Percentiles rank a stretch among this genome's conserved stretches.
Evolutionary conservation across 345 rosid species (phyloP).

Genomic region (Iberis pinnata): DNA sequence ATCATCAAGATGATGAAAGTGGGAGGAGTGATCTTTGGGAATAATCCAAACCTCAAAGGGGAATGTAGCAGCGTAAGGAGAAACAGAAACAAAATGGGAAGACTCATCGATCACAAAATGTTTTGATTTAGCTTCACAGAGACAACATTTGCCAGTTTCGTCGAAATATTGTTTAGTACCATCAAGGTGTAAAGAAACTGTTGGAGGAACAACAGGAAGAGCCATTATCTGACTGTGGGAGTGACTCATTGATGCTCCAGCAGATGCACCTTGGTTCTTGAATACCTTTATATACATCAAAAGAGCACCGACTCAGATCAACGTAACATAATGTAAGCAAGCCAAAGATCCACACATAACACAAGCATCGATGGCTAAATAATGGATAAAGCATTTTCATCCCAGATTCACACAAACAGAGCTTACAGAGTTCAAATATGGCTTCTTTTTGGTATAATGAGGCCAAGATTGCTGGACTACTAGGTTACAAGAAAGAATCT

Average conservation of each 20-base stretch:
- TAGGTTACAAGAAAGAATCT: not conserved
- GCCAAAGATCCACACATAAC: constrained; percentile 8
- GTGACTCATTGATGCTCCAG: constrained; percentile 91
- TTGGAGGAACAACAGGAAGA: constrained; percentile 68
- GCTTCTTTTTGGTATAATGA: constrained; percentile 1
- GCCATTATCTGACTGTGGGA: constrained; percentile 86
- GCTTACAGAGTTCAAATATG: not conserved
- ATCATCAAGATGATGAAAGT: constrained; percentile 56
- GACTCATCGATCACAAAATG: constrained; percentile 57
- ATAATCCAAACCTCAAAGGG: constrained; percentile 88
- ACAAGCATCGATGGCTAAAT: constrained; percentile 2
- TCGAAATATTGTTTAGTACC: constrained; percentile 53
- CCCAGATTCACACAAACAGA: not conserved
- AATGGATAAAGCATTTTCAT: not conserved
- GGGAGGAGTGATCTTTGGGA: constrained; percentile 59
- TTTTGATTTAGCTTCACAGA: constrained; percentile 49
- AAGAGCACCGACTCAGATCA: not conserved
- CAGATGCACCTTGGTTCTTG: constrained; percentile 90
- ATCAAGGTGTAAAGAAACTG: constrained; percentile 45
- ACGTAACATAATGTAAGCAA: not conserved
- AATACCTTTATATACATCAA: constrained; percentile 52
- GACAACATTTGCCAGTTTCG: constrained; percentile 55
- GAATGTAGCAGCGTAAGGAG: constrained; percentile 58
- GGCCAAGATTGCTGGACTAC: not conserved
- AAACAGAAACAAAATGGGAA: constrained; percentile 48